Conservation (phyloP, 306 rosid genomes). For the Cotoneaster glaucophyllus region DNA sequence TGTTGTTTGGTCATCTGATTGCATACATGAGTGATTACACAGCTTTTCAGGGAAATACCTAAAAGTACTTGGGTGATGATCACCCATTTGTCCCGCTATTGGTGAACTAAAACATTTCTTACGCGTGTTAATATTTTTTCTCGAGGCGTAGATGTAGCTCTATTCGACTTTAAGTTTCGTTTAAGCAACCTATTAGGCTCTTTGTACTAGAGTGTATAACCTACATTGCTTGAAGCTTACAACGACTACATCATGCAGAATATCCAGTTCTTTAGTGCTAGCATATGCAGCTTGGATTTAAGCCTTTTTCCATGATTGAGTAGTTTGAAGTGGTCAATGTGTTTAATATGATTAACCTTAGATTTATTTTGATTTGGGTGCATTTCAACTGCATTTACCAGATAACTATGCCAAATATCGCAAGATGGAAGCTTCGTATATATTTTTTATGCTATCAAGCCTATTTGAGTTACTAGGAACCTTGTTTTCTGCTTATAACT, state of each 20-base stretch:
- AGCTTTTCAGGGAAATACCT: background rate
- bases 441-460: background rate
- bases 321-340: background rate
- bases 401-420: background rate
- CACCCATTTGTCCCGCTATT: background rate
- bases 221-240: background rate
- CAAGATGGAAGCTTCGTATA: constrained; percentile 3
- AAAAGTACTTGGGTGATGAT: background rate
- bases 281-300: background rate
- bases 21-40: background rate
- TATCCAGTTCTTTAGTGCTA: background rate
- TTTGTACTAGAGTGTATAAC: background rate
- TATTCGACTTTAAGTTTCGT: background rate
- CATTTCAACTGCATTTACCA: background rate
- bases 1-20: background rate
- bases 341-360: background rate
- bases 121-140: background rate
- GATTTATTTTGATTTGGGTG: background rate
- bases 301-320: background rate
- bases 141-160: background rate
- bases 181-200: background rate
- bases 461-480: constrained; percentile 6
- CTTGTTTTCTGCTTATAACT: constrained; percentile 16
- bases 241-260: background rate
- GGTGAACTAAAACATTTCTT: background rate